Conservation (phyloP, 2,329 filamentous ascomycete species). For the Neocucurbitaria cava region DNA sequence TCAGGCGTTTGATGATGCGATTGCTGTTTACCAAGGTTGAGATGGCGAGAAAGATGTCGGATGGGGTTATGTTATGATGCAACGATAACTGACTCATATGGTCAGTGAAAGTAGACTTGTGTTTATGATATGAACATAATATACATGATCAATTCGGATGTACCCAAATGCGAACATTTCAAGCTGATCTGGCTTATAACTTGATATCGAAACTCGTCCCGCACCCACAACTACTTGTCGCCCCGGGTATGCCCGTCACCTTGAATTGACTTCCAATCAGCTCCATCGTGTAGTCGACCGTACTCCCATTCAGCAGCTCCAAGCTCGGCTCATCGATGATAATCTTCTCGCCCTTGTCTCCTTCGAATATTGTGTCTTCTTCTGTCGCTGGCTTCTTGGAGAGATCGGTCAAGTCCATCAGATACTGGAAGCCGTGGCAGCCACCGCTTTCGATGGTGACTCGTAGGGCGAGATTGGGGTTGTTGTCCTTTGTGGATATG, state of each 20-base stretch:
- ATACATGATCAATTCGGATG: neutral
- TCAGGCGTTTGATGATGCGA: conserved; percentile 26
- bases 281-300: conserved; percentile 95
- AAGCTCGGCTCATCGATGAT: conserved; percentile 88
- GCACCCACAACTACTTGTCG: conserved; percentile 94
- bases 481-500: conserved; percentile 62
- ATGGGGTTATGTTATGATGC: too few relatives aligned
- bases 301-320: conserved; percentile 89
- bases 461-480: conserved; percentile 84
- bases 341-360: conserved; percentile 72
- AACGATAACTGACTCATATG: too few relatives aligned
- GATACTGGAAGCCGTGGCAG: conserved; percentile 97
- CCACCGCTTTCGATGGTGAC: conserved; percentile 92
- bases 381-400: conserved; percentile 58
- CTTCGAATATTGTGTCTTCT: conserved; percentile 89
- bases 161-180: neutral
- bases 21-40: conserved; percentile 22
- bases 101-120: neutral
- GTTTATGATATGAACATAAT: neutral
- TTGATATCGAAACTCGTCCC: conserved; percentile 98
- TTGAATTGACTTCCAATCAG: conserved; percentile 96
- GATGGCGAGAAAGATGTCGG: neutral
- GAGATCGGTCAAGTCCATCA: conserved; percentile 82
- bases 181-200: conserved; percentile 21
- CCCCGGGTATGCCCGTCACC: conserved; percentile 89